Conservation (phyloP, 2,329 filamentous ascomycete genomes). For the Cryoendolithus antarcticus region DNA sequence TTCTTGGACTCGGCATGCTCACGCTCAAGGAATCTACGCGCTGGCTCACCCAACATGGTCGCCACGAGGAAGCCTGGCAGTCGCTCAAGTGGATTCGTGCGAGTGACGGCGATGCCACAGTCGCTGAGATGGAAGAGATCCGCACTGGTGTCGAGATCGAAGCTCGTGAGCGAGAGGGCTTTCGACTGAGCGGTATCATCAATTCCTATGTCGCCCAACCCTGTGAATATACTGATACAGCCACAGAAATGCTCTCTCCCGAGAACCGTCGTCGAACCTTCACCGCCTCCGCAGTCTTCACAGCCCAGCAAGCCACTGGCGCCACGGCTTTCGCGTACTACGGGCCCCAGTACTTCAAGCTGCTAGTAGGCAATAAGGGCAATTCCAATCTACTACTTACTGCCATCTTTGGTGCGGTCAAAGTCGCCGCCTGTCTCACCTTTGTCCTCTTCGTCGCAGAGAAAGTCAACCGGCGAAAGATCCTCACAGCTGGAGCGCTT, state of each 20-base stretch:
- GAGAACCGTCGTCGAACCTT: constrained; percentile 6
- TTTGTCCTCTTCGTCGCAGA: constrained; percentile 44
- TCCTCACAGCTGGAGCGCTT: constrained; percentile 20
- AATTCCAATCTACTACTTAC: constrained; percentile 37
- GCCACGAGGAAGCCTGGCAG: constrained; percentile 33
- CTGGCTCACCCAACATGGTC: constrained; percentile 37
- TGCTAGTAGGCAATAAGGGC: constrained; percentile 34
- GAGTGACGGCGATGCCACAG: constrained; percentile 23
- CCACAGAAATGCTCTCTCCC: too few relatives aligned
- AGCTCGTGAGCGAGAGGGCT: constrained; percentile 24
- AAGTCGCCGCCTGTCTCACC: constrained; percentile 37
- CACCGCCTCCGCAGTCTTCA: constrained; percentile 36
- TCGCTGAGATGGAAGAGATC: constrained; percentile 40
- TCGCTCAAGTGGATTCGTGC: constrained; percentile 41
- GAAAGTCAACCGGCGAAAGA: constrained; percentile 31
- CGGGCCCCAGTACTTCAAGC: constrained; percentile 42
- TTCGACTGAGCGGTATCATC: constrained; percentile 7
- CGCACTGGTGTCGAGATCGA: constrained; percentile 35
- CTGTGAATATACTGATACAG: too few relatives aligned
- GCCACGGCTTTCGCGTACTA: constrained; percentile 45
- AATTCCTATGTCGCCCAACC: too few relatives aligned
- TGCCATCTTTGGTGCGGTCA: constrained; percentile 42
- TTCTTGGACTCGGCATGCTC: constrained; percentile 38
- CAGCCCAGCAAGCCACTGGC: constrained; percentile 41
- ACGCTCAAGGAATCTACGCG: constrained; percentile 38